phyloP scores from a whole-genome alignment of 2,329 filamentous ascomycete genomes.

The Dryadomyces quercivorus region DNA sequence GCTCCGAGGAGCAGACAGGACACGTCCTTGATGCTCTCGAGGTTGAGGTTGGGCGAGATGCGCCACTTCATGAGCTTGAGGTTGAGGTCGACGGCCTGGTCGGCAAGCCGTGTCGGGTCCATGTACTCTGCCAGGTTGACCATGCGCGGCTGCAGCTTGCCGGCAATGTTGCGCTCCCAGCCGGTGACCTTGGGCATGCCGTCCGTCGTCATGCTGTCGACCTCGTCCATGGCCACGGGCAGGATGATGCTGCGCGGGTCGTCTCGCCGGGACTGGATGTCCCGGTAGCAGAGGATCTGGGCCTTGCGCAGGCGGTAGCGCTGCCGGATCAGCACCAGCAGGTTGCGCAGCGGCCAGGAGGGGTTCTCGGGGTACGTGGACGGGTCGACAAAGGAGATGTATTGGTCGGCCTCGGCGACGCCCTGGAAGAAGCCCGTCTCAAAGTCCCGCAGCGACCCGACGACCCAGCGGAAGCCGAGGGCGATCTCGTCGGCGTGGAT shows the following conservation, averaged over 20 bases:
- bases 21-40: conserved; percentile 79
- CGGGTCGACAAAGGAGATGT: conserved; percentile 79
- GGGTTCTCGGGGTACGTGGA: conserved; percentile 82
- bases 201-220: conserved; percentile 25
- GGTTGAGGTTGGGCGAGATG: conserved; percentile 74
- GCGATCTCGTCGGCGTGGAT: conserved; percentile 37
- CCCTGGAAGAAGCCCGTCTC: conserved; percentile 80
- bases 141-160: conserved; percentile 65
- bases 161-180: conserved; percentile 76
- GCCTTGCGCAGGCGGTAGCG: conserved; percentile 65
- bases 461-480: conserved; percentile 61
- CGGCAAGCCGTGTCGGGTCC: conserved; percentile 76
- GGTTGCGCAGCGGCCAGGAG: conserved; percentile 85
- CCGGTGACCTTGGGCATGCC: conserved; percentile 83
- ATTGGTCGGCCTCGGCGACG: conserved; percentile 60
- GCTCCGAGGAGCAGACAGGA: conserved; percentile 86
- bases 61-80: conserved; percentile 99
- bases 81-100: conserved; percentile 92
- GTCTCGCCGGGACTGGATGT: conserved; percentile 65
- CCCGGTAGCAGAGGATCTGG: conserved; percentile 83
- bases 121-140: conserved; percentile 86
- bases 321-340: conserved; percentile 73
- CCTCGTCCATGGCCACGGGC: conserved; percentile 44
- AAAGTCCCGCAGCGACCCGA: conserved; percentile 64
- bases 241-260: conserved; percentile 74